Base-by-base conservation (phyloP, 2,329 filamentous ascomycete species). In the Calycina herbarum region DNA sequence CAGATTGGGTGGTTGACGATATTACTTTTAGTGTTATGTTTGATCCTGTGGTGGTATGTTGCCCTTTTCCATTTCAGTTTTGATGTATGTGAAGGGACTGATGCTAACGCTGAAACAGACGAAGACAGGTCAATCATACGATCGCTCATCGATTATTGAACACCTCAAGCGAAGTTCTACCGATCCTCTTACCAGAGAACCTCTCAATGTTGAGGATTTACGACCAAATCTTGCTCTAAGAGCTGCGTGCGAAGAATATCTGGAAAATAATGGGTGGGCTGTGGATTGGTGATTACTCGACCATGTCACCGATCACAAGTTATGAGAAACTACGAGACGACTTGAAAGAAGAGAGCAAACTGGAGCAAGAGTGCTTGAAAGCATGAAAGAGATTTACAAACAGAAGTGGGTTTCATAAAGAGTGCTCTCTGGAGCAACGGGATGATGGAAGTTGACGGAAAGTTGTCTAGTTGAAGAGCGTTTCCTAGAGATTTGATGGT, bases 51-150 rank as follows among this genome's bases (percentile, higher is more conserved):
- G 72, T 79, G 31, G 78, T 80, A 73, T 67, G 77, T 73, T 57
- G 59, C 42, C 57, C 29, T 33, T 17, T n/a, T 61, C 48, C 35
- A 10, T 24, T 40, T 62, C 15, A 17, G 8, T 38, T 45, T 27
- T 11, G 27, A 31, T 38, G 24, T 17, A 38, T 10, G 59, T 54
- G 2, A 17, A 24, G 42, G 10, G 7, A 3, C 7, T 15, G 15
- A 42, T 56, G 27, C 64, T 69, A 57, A 70, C 24, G n/a, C 45
- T 17, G 10, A 24, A 5, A 71, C 77, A 82, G 89, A 94, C 92
- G 0, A 93, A 91, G 73, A 94, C 90, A 1, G 95, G 95, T 13
- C 91, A 94, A 69, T 95, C 91, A 1, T 99, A 97, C 76, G 95
- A 98, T 77, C 86, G 94, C 54, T 84, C 91, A 0, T 91, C 91